A percentile compares a stretch with the other conserved stretches of the same genome.
Conservation (phyloP, 2,329 filamentous ascomycete genomes). For the Pseudopyricularia javanii region DNA sequence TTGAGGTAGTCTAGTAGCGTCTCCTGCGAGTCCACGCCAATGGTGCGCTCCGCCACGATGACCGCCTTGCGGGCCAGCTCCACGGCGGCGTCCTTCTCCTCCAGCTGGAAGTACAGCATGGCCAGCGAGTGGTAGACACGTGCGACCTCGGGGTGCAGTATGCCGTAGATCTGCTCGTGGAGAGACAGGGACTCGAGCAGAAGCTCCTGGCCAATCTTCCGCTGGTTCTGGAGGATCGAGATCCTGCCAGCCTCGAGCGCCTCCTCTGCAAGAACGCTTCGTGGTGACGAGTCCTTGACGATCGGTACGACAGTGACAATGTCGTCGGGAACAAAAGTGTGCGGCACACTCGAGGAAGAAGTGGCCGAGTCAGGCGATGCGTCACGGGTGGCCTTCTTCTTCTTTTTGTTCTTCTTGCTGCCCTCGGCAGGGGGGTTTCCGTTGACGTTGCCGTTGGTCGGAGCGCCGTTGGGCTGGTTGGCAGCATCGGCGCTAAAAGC, state of each 20-base stretch:
- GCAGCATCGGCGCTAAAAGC: slow-evolving; percentile 38
- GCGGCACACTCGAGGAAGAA: slow-evolving; percentile 25
- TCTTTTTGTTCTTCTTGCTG: slow-evolving; percentile 45
- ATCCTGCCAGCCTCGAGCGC: slow-evolving; percentile 91
- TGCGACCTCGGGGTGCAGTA: slow-evolving; percentile 91
- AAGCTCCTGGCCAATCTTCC: slow-evolving; percentile 89
- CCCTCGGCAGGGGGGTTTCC: slow-evolving; percentile 9
- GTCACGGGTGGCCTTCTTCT: slow-evolving; percentile 46
- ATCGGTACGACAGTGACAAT: slow-evolving; percentile 88
- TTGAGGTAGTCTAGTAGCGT: slow-evolving; percentile 95
- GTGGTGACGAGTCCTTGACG: slow-evolving; percentile 86
- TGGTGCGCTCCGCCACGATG: slow-evolving; percentile 86
- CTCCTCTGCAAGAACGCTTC: slow-evolving; percentile 86
- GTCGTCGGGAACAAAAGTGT: slow-evolving; percentile 72
- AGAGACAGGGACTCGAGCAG: slow-evolving; percentile 90
- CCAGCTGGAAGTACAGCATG: slow-evolving; percentile 93
- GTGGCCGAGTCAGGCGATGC: slow-evolving; percentile 33
- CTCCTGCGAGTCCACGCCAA: slow-evolving; percentile 87
- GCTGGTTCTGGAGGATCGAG: slow-evolving; percentile 90
- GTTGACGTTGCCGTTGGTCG: slow-evolving; percentile 20
- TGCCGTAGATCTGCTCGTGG: slow-evolving; percentile 97
- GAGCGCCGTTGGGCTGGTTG: slow-evolving; percentile 13
- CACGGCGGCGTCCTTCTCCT: slow-evolving; percentile 91
- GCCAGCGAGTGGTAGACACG: slow-evolving; percentile 90
- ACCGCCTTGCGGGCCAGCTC: slow-evolving; percentile 94